Conservation (phyloP, 1,284 basidiomycete species). For the Exsudoporus floridanus region DNA sequence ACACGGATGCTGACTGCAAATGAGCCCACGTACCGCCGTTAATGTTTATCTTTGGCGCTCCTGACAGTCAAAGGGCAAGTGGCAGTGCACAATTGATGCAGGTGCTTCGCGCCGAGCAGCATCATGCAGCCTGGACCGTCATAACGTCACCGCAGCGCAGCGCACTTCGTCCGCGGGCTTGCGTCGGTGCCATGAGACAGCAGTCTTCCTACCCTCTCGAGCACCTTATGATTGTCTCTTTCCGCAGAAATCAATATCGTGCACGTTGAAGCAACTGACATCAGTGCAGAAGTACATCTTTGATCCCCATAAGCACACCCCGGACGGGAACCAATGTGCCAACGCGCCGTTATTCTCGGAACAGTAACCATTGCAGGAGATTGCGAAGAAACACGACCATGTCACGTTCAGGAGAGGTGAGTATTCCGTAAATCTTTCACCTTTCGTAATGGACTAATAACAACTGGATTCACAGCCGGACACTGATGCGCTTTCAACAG, state of each 20-base stretch:
- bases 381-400: slow-evolving; percentile 59
- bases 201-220: slow-evolving; percentile 30
- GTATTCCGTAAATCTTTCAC: slow-evolving; percentile 16
- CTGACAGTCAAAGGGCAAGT: slow-evolving; percentile 8
- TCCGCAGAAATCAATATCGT: slow-evolving; percentile 59
- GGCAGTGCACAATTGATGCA: slow-evolving; percentile 20
- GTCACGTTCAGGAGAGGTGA: slow-evolving; percentile 67
- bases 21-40: neutral
- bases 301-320: slow-evolving; percentile 49
- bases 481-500: slow-evolving; percentile 60
- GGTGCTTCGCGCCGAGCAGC: slow-evolving; percentile 13
- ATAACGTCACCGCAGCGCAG: slow-evolving; percentile 17
- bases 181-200: slow-evolving; percentile 26
- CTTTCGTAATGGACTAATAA: slow-evolving; percentile 8
- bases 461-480: slow-evolving; percentile 52
- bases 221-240: slow-evolving; percentile 8
- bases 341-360: slow-evolving; percentile 63
- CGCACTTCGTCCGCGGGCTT: slow-evolving; percentile 7
- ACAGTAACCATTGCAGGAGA: slow-evolving; percentile 58
- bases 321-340: slow-evolving; percentile 40
- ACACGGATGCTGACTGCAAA: neutral
- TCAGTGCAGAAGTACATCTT: slow-evolving; percentile 65
- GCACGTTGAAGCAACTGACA: slow-evolving; percentile 49
- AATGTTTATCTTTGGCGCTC: neutral
- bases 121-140: slow-evolving; percentile 17